phyloP scores from a whole-genome alignment of 2,329 filamentous ascomycete species.

The Colletotrichum limetticola region DNA sequence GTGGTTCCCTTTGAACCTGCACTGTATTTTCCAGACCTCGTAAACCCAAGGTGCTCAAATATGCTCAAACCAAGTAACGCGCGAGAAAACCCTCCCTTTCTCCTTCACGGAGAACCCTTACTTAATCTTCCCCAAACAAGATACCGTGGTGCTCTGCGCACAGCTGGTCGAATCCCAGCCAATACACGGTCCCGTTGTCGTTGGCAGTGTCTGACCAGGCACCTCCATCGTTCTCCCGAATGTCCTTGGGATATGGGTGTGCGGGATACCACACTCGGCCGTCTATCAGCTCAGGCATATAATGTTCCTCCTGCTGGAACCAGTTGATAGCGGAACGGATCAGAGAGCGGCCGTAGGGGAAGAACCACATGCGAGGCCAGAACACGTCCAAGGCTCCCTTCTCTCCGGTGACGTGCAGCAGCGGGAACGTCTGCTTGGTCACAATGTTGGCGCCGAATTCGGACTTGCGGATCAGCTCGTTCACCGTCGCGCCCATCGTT shows the following conservation, averaged over 20 bases:
- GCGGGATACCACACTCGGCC: conserved; percentile 44
- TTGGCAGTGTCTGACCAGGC: conserved; percentile 36
- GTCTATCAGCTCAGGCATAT: conserved; percentile 43
- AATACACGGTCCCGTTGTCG: conserved; percentile 26
- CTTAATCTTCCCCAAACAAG: conserved; percentile 32
- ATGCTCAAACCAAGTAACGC: conserved; percentile 4
- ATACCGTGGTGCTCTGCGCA: conserved; percentile 29
- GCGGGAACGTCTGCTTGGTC: conserved; percentile 47
- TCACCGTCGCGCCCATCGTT: conserved; percentile 40
- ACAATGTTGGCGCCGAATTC: conserved; percentile 50
- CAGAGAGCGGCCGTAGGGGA: conserved; percentile 45
- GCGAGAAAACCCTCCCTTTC: background rate
- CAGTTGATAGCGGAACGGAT: conserved; percentile 42
- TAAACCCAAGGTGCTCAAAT: conserved; percentile 7
- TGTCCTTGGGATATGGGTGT: conserved; percentile 25
- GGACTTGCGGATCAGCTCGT: conserved; percentile 45
- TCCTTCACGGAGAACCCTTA: background rate
- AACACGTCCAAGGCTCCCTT: conserved; percentile 46
- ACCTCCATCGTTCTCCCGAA: conserved; percentile 29
- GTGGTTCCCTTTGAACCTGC: conserved; percentile 12
- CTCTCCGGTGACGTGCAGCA: conserved; percentile 52
- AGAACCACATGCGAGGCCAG: conserved; percentile 52
- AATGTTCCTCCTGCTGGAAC: conserved; percentile 38
- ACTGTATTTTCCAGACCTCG: conserved; percentile 16
- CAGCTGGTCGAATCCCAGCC: conserved; percentile 33